phyloP scores from a whole-genome alignment of 768 basidiomycete species.

The Lactifluus rugatus region DNA sequence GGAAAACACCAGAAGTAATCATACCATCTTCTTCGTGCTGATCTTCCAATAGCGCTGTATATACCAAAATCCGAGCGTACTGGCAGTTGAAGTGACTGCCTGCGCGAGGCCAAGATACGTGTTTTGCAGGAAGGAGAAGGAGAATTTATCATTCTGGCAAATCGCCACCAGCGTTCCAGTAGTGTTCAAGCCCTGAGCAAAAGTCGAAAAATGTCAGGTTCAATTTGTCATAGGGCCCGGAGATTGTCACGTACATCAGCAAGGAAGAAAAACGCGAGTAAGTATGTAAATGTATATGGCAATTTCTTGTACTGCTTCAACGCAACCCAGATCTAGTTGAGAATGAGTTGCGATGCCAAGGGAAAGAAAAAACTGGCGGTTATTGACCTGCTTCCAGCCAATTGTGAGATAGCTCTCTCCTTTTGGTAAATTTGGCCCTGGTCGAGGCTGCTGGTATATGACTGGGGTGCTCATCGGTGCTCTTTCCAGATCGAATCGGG shows the following conservation, averaged over 20 bases:
- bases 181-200: conserved; percentile 64
- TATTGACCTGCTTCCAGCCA: conserved; percentile 72
- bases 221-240: background rate
- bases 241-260: conserved; percentile 46
- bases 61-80: conserved; percentile 75
- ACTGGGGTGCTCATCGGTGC: conserved; percentile 33
- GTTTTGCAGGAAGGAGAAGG: conserved; percentile 71
- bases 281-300: conserved; percentile 75
- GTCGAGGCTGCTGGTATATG: conserved; percentile 76
- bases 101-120: conserved; percentile 72
- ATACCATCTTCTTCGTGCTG: conserved; percentile 66
- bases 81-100: conserved; percentile 60
- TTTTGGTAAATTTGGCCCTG: conserved; percentile 69
- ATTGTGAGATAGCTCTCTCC: conserved; percentile 70
- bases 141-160: conserved; percentile 73
- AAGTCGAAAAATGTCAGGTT: background rate
- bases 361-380: too few species aligned
- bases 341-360: background rate
- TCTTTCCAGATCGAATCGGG: background rate
- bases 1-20: background rate
- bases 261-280: conserved; percentile 68
- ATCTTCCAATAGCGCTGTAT: conserved; percentile 74
- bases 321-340: conserved; percentile 61
- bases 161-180: conserved; percentile 67
- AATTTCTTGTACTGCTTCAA: conserved; percentile 66